Conservation (phyloP, 257 asterid species). For the Salvia miltiorrhiza region DNA sequence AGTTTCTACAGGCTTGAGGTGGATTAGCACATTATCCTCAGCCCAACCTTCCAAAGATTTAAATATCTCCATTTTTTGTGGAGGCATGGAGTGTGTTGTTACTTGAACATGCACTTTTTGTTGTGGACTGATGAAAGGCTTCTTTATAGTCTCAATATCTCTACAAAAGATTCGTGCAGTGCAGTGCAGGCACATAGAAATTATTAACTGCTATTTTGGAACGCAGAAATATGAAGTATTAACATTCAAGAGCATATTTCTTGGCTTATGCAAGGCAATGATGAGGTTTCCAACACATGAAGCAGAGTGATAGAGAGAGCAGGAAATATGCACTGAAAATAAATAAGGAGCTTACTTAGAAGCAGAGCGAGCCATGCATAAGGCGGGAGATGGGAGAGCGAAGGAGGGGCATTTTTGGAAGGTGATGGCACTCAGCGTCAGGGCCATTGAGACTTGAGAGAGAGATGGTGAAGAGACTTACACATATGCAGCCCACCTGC, state of each 20-base stretch:
- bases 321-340: background rate
- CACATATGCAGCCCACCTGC: too few relatives aligned
- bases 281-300: too few relatives aligned
- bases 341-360: slow-evolving; percentile 38
- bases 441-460: slow-evolving; percentile 21
- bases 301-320: too few relatives aligned
- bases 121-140: slow-evolving; percentile 45
- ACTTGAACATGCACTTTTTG: slow-evolving; percentile 64
- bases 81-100: slow-evolving; percentile 71
- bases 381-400: slow-evolving; percentile 51
- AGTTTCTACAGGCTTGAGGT: slow-evolving; percentile 63
- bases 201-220: background rate
- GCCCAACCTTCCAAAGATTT: slow-evolving; percentile 61
- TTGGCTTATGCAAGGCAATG: background rate
- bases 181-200: background rate
- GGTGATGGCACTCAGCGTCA: slow-evolving; percentile 21
- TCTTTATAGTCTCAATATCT: slow-evolving; percentile 40
- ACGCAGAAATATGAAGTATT: background rate
- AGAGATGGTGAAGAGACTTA: too few relatives aligned
- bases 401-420: slow-evolving; percentile 24
- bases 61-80: slow-evolving; percentile 62
- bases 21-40: slow-evolving; percentile 41
- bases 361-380: slow-evolving; percentile 59
- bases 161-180: slow-evolving; percentile 34
- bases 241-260: background rate